Conservation (phyloP, 805 yeast species). For the Candida maesae region DNA sequence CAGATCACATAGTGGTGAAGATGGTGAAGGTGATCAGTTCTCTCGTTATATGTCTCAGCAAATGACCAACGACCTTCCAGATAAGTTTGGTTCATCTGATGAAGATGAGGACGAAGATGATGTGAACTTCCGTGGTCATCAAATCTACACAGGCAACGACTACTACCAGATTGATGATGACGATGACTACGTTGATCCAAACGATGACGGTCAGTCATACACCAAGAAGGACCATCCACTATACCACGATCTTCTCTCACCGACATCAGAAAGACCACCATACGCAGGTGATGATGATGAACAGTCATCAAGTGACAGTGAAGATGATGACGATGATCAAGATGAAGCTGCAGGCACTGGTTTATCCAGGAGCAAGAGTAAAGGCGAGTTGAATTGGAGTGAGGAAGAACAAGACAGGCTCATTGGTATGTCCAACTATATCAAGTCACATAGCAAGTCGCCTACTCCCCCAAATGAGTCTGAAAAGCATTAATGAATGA, state of each 20-base stretch:
- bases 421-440: constrained; percentile 29
- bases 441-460: constrained; percentile 21
- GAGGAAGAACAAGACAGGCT: constrained; percentile 31
- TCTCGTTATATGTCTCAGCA: constrained; percentile 69
- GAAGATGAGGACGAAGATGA: constrained; percentile 35
- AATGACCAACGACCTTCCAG: constrained; percentile 52
- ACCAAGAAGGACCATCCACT: constrained; percentile 58
- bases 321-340: constrained; percentile 28
- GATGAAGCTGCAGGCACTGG: constrained; percentile 32
- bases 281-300: constrained; percentile 25
- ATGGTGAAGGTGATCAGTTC: constrained; percentile 26
- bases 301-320: constrained; percentile 20
- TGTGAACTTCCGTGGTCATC: constrained; percentile 5
- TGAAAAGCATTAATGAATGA: constrained; percentile 8
- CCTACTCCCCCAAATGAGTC: constrained; percentile 2
- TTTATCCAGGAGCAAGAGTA: constrained; percentile 34
- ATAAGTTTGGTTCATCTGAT: constrained; percentile 57
- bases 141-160: constrained; percentile 12
- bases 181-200: constrained; percentile 75
- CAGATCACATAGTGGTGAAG: constrained; percentile 19
- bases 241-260: constrained; percentile 37
- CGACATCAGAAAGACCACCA: constrained; percentile 20
- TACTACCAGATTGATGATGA: constrained; percentile 37
- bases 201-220: constrained; percentile 77
- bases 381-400: constrained; percentile 34